Evolutionary conservation across 208 protist species (phyloP), one percentile per base, ranked within the genome.

Genomic region (Paratrypanosoma confusum): DNA sequence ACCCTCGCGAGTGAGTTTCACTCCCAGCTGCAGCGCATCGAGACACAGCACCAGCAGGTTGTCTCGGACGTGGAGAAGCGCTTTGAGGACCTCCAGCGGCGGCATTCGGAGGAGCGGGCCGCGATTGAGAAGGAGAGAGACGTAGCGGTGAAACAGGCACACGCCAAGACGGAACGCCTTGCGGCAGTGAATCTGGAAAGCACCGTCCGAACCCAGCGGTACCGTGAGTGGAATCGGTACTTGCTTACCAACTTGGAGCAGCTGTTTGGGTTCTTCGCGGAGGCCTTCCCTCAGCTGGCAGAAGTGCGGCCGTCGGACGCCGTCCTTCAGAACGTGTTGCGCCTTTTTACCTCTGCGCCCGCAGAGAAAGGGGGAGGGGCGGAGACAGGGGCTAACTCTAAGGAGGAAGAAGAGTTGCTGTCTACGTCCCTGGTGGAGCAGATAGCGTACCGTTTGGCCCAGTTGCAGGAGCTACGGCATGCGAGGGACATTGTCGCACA

Each of bases 31-130:
- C 31, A 56, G 8, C 71, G 71, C 25, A 53, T 88, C 13, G 82
- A 92, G 48, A 36, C 64, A 1, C 73, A 85, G 33, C 85, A 77
- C 61, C 82, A 85, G 60, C 78, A 92, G 52, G 58, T 72, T 1
- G 41, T 81, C 31, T 61, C 68, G 0, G 57, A 50, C 23, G 54
- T 56, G 23, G 82, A 88, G 60, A 50, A 74, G 50, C 72, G 73
- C 11, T 36, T 80, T 0, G 65, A 77, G 31, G 78, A 75, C 18
- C 47, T 84, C 35, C 65, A 71, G 32, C 52, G 58, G 24, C 47
- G 66, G 17, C 41, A 72, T 40, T 72, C 81, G 27, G 49, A 24
- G 6, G 68, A 68, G 29, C 38, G 84, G 7, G 31, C 29, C 2
- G 50, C 45, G 20, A 71, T 82, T 47, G 67, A 66, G 14, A 54